These are phyloP conservation scores for Aspergillus sp. DNA, from an alignment of 2,329 filamentous ascomycete genomes.

Conservation along the genomic window DNA sequence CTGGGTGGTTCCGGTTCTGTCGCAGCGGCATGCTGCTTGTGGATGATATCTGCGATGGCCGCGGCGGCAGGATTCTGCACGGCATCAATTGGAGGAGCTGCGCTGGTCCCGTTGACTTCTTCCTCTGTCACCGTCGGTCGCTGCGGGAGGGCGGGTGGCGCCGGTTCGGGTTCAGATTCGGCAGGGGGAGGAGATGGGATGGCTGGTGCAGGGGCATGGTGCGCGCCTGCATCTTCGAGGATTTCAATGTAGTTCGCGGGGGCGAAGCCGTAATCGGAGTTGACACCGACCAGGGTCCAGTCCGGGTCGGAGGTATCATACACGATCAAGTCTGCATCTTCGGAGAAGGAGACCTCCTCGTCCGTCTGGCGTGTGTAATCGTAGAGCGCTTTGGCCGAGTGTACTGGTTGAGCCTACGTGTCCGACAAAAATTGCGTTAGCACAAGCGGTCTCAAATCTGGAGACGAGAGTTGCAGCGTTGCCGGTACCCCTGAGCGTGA, in stretches of 20 bases:
- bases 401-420: conserved; percentile 62
- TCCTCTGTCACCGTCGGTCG: conserved; percentile 29
- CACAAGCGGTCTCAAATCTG: not conserved
- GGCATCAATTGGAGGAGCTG: conserved; percentile 45
- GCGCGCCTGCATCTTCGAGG: conserved; percentile 52
- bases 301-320: conserved; percentile 92
- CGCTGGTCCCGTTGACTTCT: conserved; percentile 27
- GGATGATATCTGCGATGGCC: conserved; percentile 55
- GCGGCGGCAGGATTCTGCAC: conserved; percentile 56
- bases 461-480: conserved; percentile 6
- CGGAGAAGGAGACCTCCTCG: conserved; percentile 92
- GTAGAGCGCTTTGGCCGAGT: conserved; percentile 87
- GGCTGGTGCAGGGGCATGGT: conserved; percentile 37
- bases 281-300: conserved; percentile 88
- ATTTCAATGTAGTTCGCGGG: conserved; percentile 95
- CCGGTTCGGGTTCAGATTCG: conserved; percentile 31
- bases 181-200: conserved; percentile 26
- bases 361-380: conserved; percentile 97
- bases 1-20: conserved; percentile 32
- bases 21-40: conserved; percentile 40
- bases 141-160: conserved; percentile 41
- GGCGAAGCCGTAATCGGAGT: conserved; percentile 88
- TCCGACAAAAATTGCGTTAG: conserved; percentile 13
- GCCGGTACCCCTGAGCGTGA: conserved; percentile 21
- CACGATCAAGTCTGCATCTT: conserved; percentile 79